phyloP scores from a whole-genome alignment of 306 rosid species.

The Carpinus fangiana region DNA sequence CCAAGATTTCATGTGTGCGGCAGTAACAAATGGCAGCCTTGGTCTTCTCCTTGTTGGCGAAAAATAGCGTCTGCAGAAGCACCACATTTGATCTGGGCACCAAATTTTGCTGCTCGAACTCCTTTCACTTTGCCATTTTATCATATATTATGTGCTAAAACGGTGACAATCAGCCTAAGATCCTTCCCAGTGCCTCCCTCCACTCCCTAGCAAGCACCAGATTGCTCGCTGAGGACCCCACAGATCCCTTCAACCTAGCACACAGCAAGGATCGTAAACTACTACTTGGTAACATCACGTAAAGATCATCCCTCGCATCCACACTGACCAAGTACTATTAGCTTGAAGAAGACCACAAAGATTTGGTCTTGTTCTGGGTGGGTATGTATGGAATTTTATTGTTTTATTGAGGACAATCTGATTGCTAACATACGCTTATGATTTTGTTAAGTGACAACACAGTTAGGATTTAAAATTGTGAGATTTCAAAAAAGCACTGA shows the following conservation, averaged over 20 bases:
- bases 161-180: constrained; percentile 79
- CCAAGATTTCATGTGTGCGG: too few relatives aligned
- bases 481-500: too few relatives aligned
- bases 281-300: constrained; percentile 61
- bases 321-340: constrained; percentile 52
- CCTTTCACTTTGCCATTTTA: constrained; percentile 96
- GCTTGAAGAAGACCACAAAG: too few relatives aligned
- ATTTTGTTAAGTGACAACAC: too few relatives aligned
- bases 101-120: constrained; percentile 80
- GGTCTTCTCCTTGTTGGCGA: constrained; percentile 80
- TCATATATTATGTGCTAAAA: constrained; percentile 82
- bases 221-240: constrained; percentile 80
- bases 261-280: constrained; percentile 57
- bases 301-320: constrained; percentile 85
- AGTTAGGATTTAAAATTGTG: too few relatives aligned
- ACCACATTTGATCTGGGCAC: constrained; percentile 71
- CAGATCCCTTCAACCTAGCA: constrained; percentile 59
- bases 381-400: too few relatives aligned
- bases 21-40: constrained; percentile 66
- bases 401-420: too few relatives aligned
- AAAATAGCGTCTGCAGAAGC: constrained; percentile 81
- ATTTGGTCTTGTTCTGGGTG: too few relatives aligned
- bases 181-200: constrained; percentile 81
- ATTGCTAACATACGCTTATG: too few relatives aligned
- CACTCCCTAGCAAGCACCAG: constrained; percentile 73